Percentiles rank a stretch among this genome's conserved stretches.
These are phyloP conservation scores for Ophiocordyceps camponoti-rufipedis DNA, from an alignment of 2,329 filamentous ascomycete species.

Conservation along the genomic window DNA sequence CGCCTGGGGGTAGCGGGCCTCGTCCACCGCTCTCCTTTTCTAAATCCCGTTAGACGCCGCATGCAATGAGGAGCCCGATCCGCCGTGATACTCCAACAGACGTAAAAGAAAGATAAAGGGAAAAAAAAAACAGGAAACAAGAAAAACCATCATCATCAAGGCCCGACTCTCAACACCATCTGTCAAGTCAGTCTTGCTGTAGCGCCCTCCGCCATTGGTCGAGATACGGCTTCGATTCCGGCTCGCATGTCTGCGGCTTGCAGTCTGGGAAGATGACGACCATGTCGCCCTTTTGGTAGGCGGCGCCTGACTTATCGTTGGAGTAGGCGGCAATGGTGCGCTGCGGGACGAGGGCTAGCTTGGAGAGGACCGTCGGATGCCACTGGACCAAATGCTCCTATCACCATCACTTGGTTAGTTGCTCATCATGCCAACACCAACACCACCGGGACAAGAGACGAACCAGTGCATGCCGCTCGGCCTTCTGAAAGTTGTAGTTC, in stretches of 20 bases:
- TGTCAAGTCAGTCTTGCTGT: constrained; percentile 2
- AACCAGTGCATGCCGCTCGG: constrained; percentile 79
- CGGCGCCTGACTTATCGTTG: constrained; percentile 31
- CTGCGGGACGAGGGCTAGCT: constrained; percentile 79
- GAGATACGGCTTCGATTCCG: constrained; percentile 41
- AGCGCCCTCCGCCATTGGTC: constrained; percentile 27
- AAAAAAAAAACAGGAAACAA: not conserved
- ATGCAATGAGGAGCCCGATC: too few relatives aligned
- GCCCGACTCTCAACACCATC: too few relatives aligned
- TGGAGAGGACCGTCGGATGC: constrained; percentile 90
- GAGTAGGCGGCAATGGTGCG: constrained; percentile 66
- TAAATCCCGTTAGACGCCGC: too few relatives aligned
- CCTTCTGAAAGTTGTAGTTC: constrained; percentile 91
- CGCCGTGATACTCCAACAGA: too few relatives aligned
- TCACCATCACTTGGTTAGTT: not conserved
- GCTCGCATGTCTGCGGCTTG: constrained; percentile 48
- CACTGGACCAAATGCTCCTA: constrained; percentile 84
- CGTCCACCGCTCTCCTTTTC: too few relatives aligned
- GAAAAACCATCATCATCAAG: not conserved
- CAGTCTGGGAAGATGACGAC: constrained; percentile 66
- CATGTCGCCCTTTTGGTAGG: constrained; percentile 72
- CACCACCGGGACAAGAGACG: constrained; percentile 10
- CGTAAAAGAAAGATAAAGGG: too few relatives aligned
- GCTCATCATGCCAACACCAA: too few relatives aligned
- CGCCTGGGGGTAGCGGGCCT: too few relatives aligned